Base-by-base conservation (phyloP, 345 rosid species). In the Geranium rotundifolium region DNA sequence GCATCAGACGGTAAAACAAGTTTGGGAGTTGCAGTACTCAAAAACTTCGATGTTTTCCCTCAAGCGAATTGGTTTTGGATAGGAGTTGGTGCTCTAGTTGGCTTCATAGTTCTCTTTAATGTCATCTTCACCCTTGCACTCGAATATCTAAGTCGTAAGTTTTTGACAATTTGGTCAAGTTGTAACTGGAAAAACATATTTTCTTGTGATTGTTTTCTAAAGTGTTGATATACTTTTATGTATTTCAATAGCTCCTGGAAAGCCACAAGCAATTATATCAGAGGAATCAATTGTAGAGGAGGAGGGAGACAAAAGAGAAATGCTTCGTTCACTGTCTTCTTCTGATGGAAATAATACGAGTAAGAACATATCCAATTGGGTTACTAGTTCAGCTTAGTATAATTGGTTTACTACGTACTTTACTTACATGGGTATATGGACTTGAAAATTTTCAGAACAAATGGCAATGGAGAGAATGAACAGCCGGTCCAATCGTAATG, bases 41-140 rank as follows among this genome's bases (percentile, higher is more conserved):
- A 75, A 52, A 73, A 58, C 46, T 77, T 77, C 30, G 79, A 77
- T 57, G 27, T 88, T 1, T 81, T 74, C 57, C 37, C 76, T 1
- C 74, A 83, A 15, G 73, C 72, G 72, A 79, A 80, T 68, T 90
- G 91, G 97, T 90, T 76, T 59, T 90, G 96, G 97, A 85, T 85
- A 57, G 92, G 96, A 0, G 82, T 72, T 7, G 87, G 72, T 66
- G 86, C 77, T 57, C 75, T 83, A 59, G 12, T 81, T 0, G 92
- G 86, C 12, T 90, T 88, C 72, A 50, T 60, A 3, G 54, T 93
- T 59, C 81, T 93, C 71, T 82, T 86, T 75, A 93, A 88, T 72
- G 73, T 86, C 74, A 79, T 93, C 20, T 79, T 83, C 64, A 90
- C 91, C 58, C 41, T 90, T 2, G 74, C 95, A 17, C 83, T 93